Evolutionary conservation across 108 stramenopile species (phyloP).

Genomic region (Cyclotella choctawhatcheeana): DNA sequence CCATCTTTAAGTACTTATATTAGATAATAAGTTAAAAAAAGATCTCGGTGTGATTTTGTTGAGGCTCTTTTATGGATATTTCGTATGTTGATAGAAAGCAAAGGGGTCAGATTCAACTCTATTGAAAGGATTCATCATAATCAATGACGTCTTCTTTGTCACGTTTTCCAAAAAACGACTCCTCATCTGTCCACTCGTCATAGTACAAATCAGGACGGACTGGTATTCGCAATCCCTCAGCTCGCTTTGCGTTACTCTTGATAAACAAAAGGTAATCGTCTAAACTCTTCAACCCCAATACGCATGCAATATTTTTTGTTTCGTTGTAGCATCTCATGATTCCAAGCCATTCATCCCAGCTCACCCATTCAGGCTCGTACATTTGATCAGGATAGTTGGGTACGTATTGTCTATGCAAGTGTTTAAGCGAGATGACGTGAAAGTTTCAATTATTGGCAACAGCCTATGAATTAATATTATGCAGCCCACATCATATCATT

Average conservation of each 20-base stretch:
- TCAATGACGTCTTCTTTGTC: background rate
- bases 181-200: constrained; percentile 63
- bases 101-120: background rate
- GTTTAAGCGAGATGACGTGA: background rate
- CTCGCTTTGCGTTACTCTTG: constrained; percentile 50
- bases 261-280: constrained; percentile 67
- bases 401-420: constrained; percentile 50
- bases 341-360: constrained; percentile 79
- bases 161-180: constrained; percentile 55
- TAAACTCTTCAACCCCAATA: constrained; percentile 52
- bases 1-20: too few species aligned
- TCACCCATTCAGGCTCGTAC: constrained; percentile 72
- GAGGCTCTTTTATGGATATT: too few species aligned
- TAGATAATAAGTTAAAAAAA: too few species aligned
- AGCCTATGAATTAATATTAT: background rate
- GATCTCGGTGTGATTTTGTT: too few species aligned
- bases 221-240: constrained; percentile 73
- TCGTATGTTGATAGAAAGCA: too few species aligned
- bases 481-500: too few species aligned
- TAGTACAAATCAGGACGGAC: constrained; percentile 66
- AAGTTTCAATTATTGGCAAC: background rate
- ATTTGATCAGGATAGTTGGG: constrained; percentile 71
- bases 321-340: constrained; percentile 74
- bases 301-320: constrained; percentile 51
- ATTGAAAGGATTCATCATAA: constrained; percentile 5